Percentiles rank a stretch among this genome's conserved stretches.
Conservation (phyloP, 2,329 filamentous ascomycete genomes). For the Scytalidium sp. region DNA sequence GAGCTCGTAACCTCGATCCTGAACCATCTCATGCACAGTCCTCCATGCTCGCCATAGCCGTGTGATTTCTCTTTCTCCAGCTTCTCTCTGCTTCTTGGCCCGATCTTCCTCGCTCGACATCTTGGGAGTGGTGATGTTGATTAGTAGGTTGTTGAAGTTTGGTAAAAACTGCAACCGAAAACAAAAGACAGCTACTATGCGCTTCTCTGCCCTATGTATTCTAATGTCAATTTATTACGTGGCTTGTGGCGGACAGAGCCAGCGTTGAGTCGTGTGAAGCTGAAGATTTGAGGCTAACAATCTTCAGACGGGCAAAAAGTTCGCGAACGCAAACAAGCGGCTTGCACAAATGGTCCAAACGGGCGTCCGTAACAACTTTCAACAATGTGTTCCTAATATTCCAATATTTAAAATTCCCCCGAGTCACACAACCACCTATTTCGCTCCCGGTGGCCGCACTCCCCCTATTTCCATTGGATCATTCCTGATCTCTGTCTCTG, state of each 20-base stretch:
- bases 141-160: not conserved
- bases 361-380: not conserved
- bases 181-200: not conserved
- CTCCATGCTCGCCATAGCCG: constrained; percentile 92
- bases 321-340: not conserved
- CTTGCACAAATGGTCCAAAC: not conserved
- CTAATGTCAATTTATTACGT: not conserved
- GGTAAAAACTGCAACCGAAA: not conserved
- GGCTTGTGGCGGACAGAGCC: not conserved
- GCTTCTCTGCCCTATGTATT: not conserved
- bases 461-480: not conserved
- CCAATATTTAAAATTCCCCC: not conserved
- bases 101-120: constrained; percentile 27
- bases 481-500: not conserved
- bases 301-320: not conserved
- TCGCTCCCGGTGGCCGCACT: not conserved
- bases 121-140: constrained; percentile 3
- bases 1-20: constrained; percentile 89
- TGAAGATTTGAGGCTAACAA: not conserved
- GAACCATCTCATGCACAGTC: constrained; percentile 93
- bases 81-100: constrained; percentile 24
- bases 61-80: constrained; percentile 41
- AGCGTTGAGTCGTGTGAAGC: not conserved
- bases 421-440: not conserved
- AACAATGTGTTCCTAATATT: not conserved